A percentile compares a stretch with the other conserved stretches of the same genome.
phyloP scores from a whole-genome alignment of 306 rosid genomes.

The Crotalaria pallida region DNA sequence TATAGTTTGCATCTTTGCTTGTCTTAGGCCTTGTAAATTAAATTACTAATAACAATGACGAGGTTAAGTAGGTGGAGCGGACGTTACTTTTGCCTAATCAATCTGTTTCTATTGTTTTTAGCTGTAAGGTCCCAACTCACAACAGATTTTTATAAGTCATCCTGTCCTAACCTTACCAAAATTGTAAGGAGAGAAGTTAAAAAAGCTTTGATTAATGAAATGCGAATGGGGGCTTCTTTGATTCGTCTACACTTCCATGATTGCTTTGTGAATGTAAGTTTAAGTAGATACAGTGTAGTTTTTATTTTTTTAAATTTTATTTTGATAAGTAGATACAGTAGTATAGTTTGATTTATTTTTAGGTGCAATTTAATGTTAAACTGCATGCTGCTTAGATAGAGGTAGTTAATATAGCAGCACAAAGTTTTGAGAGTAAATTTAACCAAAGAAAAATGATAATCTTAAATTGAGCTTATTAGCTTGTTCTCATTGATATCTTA shows the following conservation, averaged over 20 bases:
- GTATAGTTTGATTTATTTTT: too few relatives aligned
- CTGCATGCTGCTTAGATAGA: background rate
- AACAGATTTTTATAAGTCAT: conserved; percentile 51
- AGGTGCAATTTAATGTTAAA: background rate
- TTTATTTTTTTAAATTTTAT: too few relatives aligned
- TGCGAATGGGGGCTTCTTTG: conserved; percentile 86
- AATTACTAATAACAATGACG: conserved; percentile 32
- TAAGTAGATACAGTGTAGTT: background rate
- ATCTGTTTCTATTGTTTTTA: conserved; percentile 33
- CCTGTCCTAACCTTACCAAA: conserved; percentile 54
- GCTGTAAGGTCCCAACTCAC: conserved; percentile 49
- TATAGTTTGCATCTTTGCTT: conserved; percentile 5
- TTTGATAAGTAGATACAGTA: too few relatives aligned
- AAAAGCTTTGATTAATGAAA: conserved; percentile 55
- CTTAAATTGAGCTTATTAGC: too few relatives aligned
- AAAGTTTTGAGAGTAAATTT: background rate
- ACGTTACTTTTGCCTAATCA: conserved; percentile 24
- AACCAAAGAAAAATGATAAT: background rate
- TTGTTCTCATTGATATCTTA: background rate
- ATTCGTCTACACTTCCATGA: conserved; percentile 93
- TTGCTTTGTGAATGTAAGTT: conserved; percentile 83
- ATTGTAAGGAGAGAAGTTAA: conserved; percentile 55
- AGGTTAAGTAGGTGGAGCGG: conserved; percentile 4
- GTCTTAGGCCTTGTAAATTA: background rate
- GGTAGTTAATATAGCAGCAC: background rate